Evolutionary conservation across 345 rosid genomes (phyloP).

Genomic region (Adansonia digitata): DNA sequence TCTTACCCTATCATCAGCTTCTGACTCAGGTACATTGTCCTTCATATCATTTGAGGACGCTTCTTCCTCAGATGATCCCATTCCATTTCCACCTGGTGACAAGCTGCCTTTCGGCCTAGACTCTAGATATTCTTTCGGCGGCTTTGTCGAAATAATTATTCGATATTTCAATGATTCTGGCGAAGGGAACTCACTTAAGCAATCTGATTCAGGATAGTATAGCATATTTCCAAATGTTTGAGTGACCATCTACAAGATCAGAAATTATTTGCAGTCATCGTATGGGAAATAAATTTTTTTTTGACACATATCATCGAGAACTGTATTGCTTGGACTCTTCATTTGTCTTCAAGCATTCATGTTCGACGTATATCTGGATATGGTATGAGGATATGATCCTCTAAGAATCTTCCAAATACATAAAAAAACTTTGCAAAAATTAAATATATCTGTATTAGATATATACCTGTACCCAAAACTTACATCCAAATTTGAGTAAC

Average conservation of each 20-base stretch:
- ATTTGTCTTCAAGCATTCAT: no score
- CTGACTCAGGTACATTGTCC: constrained; percentile 13
- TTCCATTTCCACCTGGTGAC: constrained; percentile 23
- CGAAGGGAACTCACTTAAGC: constrained; percentile 70
- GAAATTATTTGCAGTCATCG: neutral
- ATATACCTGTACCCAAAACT: no score
- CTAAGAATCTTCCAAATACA: no score
- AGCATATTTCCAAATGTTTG: constrained; percentile 67
- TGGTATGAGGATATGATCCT: no score
- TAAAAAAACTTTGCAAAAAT: no score
- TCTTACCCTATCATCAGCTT: constrained; percentile 35
- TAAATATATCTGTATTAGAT: no score
- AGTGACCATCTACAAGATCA: constrained; percentile 46
- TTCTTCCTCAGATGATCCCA: constrained; percentile 36
- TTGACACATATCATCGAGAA: neutral
- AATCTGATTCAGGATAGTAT: constrained; percentile 56
- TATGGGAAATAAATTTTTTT: neutral
- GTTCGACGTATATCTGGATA: no score
- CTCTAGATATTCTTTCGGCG: constrained; percentile 81
- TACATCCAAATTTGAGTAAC: no score
- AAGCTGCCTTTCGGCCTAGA: constrained; percentile 24
- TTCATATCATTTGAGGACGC: neutral
- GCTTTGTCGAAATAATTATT: constrained; percentile 90
- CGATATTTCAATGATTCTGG: constrained; percentile 65
- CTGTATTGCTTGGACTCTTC: no score